Evolutionary conservation across 306 rosid genomes (phyloP).

Genomic region (Casuarina equisetifolia): DNA sequence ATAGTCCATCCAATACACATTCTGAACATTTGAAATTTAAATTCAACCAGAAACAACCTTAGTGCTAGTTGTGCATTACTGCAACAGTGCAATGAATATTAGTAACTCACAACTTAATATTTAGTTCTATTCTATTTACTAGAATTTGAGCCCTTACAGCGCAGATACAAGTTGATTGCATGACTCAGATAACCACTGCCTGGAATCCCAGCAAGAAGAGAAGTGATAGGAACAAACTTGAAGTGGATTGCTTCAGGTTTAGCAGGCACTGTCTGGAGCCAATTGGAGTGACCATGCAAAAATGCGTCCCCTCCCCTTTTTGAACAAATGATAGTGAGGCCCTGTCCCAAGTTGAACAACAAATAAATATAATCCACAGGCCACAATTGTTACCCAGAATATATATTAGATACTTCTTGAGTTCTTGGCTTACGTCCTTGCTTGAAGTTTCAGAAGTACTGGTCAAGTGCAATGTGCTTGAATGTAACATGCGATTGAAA

Average conservation of each 20-base stretch:
- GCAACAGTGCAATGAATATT: slow-evolving; percentile 23
- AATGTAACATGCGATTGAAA: slow-evolving; percentile 77
- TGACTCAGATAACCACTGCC: slow-evolving; percentile 98
- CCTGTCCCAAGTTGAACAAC: slow-evolving; percentile 46
- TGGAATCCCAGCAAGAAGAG: slow-evolving; percentile 89
- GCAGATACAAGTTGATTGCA: slow-evolving; percentile 93
- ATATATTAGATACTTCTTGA: slow-evolving; percentile 17
- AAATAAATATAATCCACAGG: slow-evolving; percentile 18
- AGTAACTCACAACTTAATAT: slow-evolving; percentile 7
- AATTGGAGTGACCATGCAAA: slow-evolving; percentile 67
- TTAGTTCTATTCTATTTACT: neutral
- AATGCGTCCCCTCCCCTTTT: slow-evolving; percentile 88
- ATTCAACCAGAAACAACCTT: neutral
- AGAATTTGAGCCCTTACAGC: slow-evolving; percentile 58
- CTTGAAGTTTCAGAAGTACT: slow-evolving; percentile 86
- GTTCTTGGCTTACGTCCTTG: slow-evolving; percentile 78
- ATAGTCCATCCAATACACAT: neutral
- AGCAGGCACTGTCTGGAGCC: slow-evolving; percentile 86
- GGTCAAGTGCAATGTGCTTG: slow-evolving; percentile 75
- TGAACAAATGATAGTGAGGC: slow-evolving; percentile 68
- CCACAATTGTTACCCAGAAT: slow-evolving; percentile 16
- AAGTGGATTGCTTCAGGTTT: slow-evolving; percentile 79
- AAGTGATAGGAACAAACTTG: slow-evolving; percentile 86
- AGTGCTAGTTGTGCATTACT: neutral
- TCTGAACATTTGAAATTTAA: neutral